A percentile compares a stretch with the other conserved stretches of the same genome.
Evolutionary conservation across 2,329 filamentous ascomycete genomes (phyloP).

Genomic region (Raffaelea ambrosiae): DNA sequence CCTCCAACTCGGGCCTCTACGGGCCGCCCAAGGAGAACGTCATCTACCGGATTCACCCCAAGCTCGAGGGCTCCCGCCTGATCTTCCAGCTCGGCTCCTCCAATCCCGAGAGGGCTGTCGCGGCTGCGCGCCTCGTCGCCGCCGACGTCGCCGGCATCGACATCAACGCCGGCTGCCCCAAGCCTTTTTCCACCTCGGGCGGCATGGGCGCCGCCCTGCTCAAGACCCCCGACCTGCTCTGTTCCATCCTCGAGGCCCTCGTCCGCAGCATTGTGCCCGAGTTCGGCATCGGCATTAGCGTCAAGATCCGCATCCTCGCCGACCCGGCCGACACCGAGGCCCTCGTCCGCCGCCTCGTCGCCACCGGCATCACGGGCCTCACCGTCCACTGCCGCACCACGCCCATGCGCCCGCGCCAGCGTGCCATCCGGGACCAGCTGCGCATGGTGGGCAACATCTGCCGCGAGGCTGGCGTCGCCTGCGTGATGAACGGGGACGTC

Average conservation of each 20-base stretch:
- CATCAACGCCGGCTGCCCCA: conserved; percentile 96
- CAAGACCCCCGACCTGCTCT: conserved; percentile 73
- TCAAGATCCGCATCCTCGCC: conserved; percentile 88
- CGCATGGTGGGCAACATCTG: conserved; percentile 77
- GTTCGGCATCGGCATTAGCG: conserved; percentile 85
- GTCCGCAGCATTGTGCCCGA: conserved; percentile 69
- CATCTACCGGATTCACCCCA: conserved; percentile 78
- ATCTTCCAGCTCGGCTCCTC: conserved; percentile 93
- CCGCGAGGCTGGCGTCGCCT: conserved; percentile 77
- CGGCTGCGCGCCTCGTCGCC: conserved; percentile 77
- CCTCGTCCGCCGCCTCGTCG: conserved; percentile 69
- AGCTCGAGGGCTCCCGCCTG: conserved; percentile 62
- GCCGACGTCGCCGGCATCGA: conserved; percentile 88
- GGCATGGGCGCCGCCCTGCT: conserved; percentile 95
- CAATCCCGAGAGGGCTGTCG: conserved; percentile 71
- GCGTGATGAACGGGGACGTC: conserved; percentile 94
- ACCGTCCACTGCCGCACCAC: conserved; percentile 95
- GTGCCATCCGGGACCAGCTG: conserved; percentile 78
- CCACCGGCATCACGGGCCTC: conserved; percentile 83
- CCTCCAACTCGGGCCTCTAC: conserved; percentile 59
- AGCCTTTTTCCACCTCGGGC: conserved; percentile 86
- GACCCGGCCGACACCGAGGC: conserved; percentile 65
- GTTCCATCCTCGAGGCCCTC: conserved; percentile 72
- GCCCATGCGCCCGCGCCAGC: conserved; percentile 85
- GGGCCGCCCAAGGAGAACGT: conserved; percentile 53